Percentiles rank a stretch among this genome's conserved stretches.
Conservation (phyloP, 1,284 basidiomycete genomes). For the Ceratobasidium sp. region DNA sequence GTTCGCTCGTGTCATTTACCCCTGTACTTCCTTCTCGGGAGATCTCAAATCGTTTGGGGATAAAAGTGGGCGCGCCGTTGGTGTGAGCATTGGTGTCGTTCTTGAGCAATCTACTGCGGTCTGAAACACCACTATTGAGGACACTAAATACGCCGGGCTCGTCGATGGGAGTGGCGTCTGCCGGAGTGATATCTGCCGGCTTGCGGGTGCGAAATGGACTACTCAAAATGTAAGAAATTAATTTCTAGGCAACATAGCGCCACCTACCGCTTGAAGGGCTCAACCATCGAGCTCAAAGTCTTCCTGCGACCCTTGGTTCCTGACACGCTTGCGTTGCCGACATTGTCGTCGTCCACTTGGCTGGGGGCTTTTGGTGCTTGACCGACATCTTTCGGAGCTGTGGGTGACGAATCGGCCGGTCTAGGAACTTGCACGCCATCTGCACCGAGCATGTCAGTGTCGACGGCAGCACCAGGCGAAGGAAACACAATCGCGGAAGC, state of each 20-base stretch:
- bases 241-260: neutral
- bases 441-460: slow-evolving; percentile 41
- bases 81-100: neutral
- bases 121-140: neutral
- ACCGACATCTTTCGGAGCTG: slow-evolving; percentile 25
- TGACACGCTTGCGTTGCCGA: slow-evolving; percentile 51
- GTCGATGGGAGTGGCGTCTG: slow-evolving; percentile 30
- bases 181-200: slow-evolving; percentile 51
- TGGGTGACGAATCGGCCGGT: neutral
- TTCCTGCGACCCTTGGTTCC: slow-evolving; percentile 74
- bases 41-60: neutral
- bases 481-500: slow-evolving; percentile 45
- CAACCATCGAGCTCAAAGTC: slow-evolving; percentile 86
- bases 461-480: slow-evolving; percentile 52
- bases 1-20: neutral
- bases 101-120: neutral
- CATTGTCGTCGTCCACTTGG: slow-evolving; percentile 44
- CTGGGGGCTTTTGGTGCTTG: slow-evolving; percentile 1
- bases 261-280: slow-evolving; percentile 67
- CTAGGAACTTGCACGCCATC: neutral
- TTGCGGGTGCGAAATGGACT: slow-evolving; percentile 43
- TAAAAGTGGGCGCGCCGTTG: neutral
- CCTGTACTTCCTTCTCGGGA: slow-evolving; percentile 1
- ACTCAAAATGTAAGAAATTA: slow-evolving; percentile 20
- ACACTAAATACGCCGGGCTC: slow-evolving; percentile 13